phyloP scores from a whole-genome alignment of 1,284 basidiomycete species.

The Ceratobasidium papillatum region DNA sequence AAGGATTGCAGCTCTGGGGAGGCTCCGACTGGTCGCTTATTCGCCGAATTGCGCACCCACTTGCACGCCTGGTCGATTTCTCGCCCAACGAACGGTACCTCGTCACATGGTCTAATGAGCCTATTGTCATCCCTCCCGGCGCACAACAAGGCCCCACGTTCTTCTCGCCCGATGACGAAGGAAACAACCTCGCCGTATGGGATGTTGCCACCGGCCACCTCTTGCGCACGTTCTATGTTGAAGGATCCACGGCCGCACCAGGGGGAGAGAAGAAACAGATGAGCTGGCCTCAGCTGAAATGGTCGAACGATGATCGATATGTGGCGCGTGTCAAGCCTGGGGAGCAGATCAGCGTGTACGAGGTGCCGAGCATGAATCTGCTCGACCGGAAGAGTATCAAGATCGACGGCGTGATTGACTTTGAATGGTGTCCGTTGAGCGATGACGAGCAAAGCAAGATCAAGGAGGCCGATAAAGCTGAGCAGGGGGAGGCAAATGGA shows the following conservation, averaged over 20 bases:
- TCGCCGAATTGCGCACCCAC: conserved; percentile 93
- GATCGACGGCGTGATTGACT: conserved; percentile 97
- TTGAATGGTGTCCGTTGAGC: conserved; percentile 97
- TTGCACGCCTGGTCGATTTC: conserved; percentile 97
- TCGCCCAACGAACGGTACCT: conserved; percentile 97
- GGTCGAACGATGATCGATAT: conserved; percentile 97
- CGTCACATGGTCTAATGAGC: conserved; percentile 97
- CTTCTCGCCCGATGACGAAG: conserved; percentile 94
- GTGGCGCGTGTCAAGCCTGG: conserved; percentile 90
- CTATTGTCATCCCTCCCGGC: conserved; percentile 76
- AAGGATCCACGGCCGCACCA: conserved; percentile 53
- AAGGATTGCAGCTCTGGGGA: conserved; percentile 96
- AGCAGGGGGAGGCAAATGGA: conserved; percentile 78
- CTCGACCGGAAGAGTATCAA: conserved; percentile 98
- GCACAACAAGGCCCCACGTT: conserved; percentile 78
- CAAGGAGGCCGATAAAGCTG: conserved; percentile 6
- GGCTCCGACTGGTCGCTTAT: conserved; percentile 87
- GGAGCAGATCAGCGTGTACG: conserved; percentile 95
- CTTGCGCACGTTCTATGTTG: conserved; percentile 81
- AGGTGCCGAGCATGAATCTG: conserved; percentile 92
- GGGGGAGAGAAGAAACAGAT: conserved; percentile 74
- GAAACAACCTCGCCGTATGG: conserved; percentile 98
- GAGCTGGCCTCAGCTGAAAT: conserved; percentile 97
- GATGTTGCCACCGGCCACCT: conserved; percentile 94
- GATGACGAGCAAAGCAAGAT: conserved; percentile 56